These are phyloP conservation scores for Calonectria hawksworthii DNA, from an alignment of 2,329 filamentous ascomycete genomes.

Conservation along the genomic window DNA sequence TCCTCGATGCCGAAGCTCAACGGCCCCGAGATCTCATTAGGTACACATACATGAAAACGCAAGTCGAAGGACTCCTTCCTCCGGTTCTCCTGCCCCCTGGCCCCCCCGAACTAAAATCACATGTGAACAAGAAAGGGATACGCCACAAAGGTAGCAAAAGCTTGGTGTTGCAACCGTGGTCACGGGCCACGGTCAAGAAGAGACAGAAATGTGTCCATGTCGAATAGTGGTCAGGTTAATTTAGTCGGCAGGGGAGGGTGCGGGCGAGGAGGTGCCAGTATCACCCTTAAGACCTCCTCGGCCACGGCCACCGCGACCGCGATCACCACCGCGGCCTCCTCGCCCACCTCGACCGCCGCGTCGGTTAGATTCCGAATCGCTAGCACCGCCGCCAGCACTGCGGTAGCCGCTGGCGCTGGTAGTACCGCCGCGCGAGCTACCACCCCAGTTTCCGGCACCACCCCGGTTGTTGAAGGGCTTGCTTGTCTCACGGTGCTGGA, in stretches of 20 bases:
- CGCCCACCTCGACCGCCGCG: conserved; percentile 69
- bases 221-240: conserved; percentile 30
- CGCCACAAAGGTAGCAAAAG: conserved; percentile 35
- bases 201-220: conserved; percentile 31
- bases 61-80: conserved; percentile 37
- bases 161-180: conserved; percentile 32
- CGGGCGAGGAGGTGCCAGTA: conserved; percentile 67
- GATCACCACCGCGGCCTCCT: conserved; percentile 70
- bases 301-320: conserved; percentile 69
- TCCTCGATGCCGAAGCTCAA: conserved; percentile 46
- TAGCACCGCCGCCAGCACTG: conserved; percentile 83
- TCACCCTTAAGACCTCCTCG: conserved; percentile 72
- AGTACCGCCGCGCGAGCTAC: conserved; percentile 73
- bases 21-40: conserved; percentile 53
- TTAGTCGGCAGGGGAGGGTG: conserved; percentile 61
- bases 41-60: conserved; percentile 53
- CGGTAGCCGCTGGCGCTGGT: conserved; percentile 81
- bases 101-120: conserved; percentile 37
- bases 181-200: conserved; percentile 31
- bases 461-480: conserved; percentile 71
- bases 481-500: conserved; percentile 75
- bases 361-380: conserved; percentile 73
- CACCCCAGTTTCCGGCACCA: conserved; percentile 77
- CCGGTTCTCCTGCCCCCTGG: conserved; percentile 40
- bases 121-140: conserved; percentile 37